Conservation (phyloP, 768 basidiomycete species). For the Lactarius indigo region DNA sequence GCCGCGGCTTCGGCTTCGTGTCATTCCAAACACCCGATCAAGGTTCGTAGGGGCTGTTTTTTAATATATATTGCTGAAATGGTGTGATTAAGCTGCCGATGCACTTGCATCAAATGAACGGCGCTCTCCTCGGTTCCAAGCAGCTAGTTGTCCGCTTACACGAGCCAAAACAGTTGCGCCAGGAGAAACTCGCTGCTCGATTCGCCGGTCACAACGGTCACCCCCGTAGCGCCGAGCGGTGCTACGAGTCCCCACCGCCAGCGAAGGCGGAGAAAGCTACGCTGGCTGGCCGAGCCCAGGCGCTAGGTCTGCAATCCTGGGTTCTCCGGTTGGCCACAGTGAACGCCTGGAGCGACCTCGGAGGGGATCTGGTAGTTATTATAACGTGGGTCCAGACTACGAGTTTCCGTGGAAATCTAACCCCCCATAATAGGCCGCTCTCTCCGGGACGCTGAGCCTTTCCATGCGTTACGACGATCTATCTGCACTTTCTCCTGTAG, state of each 20-base stretch:
- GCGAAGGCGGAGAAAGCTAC: slow-evolving; percentile 77
- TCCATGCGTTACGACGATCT: slow-evolving; percentile 89
- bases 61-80: slow-evolving; percentile 11
- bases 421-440: slow-evolving; percentile 58
- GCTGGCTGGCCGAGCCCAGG: slow-evolving; percentile 74
- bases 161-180: slow-evolving; percentile 87
- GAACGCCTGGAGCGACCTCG: slow-evolving; percentile 65
- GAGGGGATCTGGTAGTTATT: slow-evolving; percentile 82
- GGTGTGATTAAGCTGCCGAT: slow-evolving; percentile 47
- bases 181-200: slow-evolving; percentile 83
- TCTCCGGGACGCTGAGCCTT: slow-evolving; percentile 72
- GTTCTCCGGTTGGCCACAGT: slow-evolving; percentile 50
- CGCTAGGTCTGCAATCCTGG: slow-evolving; percentile 46
- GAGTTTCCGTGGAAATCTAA: slow-evolving; percentile 1
- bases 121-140: slow-evolving; percentile 63
- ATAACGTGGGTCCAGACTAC: slow-evolving; percentile 50
- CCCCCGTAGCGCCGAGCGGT: slow-evolving; percentile 74
- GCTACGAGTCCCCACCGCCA: slow-evolving; percentile 81
- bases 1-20: slow-evolving; percentile 90
- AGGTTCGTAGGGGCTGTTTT: slow-evolving; percentile 38
- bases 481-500: slow-evolving; percentile 77
- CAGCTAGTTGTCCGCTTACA: slow-evolving; percentile 83
- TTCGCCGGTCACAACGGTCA: slow-evolving; percentile 74
- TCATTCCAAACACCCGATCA: slow-evolving; percentile 81
- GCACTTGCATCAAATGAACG: slow-evolving; percentile 85